Evolutionary conservation across 106 monocot genomes (phyloP).

Genomic region (Dendrobium officinale): DNA sequence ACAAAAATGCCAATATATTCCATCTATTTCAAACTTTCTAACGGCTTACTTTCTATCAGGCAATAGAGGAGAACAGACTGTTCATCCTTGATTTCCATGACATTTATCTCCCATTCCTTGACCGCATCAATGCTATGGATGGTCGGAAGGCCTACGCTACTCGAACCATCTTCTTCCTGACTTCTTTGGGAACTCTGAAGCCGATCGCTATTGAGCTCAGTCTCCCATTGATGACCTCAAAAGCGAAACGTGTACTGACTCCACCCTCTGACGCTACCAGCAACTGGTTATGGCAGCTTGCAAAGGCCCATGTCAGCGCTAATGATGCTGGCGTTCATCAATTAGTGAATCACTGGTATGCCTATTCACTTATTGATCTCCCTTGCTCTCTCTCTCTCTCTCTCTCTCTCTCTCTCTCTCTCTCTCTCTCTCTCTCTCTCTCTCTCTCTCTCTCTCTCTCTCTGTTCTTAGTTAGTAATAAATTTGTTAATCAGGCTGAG

Average conservation of each 20-base stretch:
- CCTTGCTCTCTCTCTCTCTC: too few relatives aligned
- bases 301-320: conserved; percentile 91
- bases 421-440: too few relatives aligned
- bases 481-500: conserved; percentile 29
- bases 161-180: conserved; percentile 77
- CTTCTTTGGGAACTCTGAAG: conserved; percentile 53
- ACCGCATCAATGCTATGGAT: conserved; percentile 71
- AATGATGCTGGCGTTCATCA: conserved; percentile 97
- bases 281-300: conserved; percentile 93
- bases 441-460: too few relatives aligned
- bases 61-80: conserved; percentile 66
- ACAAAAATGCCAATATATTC: too few relatives aligned
- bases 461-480: neutral
- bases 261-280: conserved; percentile 74
- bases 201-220: conserved; percentile 85
- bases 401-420: too few relatives aligned
- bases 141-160: conserved; percentile 84
- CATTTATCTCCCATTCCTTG: conserved; percentile 73
- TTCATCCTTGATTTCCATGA: conserved; percentile 85
- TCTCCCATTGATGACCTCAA: conserved; percentile 33
- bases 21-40: too few relatives aligned
- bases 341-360: conserved; percentile 89
- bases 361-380: neutral
- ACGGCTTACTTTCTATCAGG: conserved; percentile 23
- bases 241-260: conserved; percentile 59